Evolutionary conservation across 768 basidiomycete species (phyloP), one percentile per base, ranked within the genome.

Genomic region (Multifurca ochricompacta): DNA sequence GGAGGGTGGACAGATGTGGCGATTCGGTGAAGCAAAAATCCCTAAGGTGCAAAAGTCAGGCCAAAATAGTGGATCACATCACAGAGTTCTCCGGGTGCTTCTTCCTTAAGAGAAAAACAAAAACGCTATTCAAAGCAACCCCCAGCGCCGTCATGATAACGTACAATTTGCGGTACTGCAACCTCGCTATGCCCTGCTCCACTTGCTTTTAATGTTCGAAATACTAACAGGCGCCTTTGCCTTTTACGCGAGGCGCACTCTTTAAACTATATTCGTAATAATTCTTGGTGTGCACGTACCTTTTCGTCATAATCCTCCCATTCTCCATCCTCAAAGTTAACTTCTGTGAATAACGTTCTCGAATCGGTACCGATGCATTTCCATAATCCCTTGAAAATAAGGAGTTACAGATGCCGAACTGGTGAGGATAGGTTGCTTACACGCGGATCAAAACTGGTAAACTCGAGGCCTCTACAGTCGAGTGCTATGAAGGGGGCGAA

Each of bases 281-380:
- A 10, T 31, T 31, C 23, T 46, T 16, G 19, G 19, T 3, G 3
- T 10, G 35, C 53, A 19, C 69, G 40, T 57, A 85, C 91, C 78
- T 92, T 91, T 67, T 95, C 91, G 61, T 95, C 91, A 61, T 95
- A 95, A 62, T 93, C 91, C 11, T 74, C 79, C 92, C 92, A 95
- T 66, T 83, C 81, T 3, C 74, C 78, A 25, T 84, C 81, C 1
- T 66, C 67, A 37, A 90, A 70, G 30, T 84, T 81, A n/a, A 89
- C 75, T 3, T 89, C 80, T 8, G 70, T 44, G 64, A 93, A 93
- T 4, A 66, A 51, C 0, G 77, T 77, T 6, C 78, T 77, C 1
- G 73, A 74, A 35, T 74, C 77, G 4, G 65, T 66, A 6, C 92
- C 91, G 39, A 74, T 73, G 61, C 87, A 90, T 63, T 75, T 80